Base-by-base conservation (phyloP, 75 land plant genomes). In the Isoetes taiwanensis region DNA sequence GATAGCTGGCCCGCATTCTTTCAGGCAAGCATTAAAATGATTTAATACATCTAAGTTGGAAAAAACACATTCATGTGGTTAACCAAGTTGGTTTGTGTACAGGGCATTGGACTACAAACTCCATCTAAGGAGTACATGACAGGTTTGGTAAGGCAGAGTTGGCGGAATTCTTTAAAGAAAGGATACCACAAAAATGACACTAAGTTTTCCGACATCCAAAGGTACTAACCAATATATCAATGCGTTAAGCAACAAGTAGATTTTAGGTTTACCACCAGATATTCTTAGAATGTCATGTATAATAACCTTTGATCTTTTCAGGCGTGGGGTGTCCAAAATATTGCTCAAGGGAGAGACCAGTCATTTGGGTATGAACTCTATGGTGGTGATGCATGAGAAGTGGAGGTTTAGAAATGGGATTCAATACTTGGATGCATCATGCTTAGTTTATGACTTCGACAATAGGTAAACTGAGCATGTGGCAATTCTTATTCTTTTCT, bases 1-100 rank as follows among this genome's bases (percentile, higher is more conserved):
- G 43, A 61, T 37, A 42, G 48, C 25, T 61, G 64, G 64, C 64
- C 64, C 9, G 43, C 25, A 14, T 61, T 61, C 64, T 61, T 61
- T 54, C 3, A 23, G 9, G 39, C 17, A n/a, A n/a, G n/a, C n/a
- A n/a, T n/a, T n/a, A n/a, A n/a, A n/a, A n/a, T n/a, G n/a, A n/a
- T n/a, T n/a, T n/a, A n/a, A n/a, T n/a, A n/a, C n/a, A n/a, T n/a
- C n/a, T n/a, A n/a, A n/a, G n/a, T n/a, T n/a, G n/a, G n/a, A n/a
- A n/a, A n/a, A n/a, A n/a, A n/a, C n/a, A n/a, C n/a, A n/a, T n/a
- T n/a, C n/a, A n/a, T n/a, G n/a, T n/a, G n/a, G n/a, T n/a, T n/a
- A n/a, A n/a, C n/a, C n/a, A n/a, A n/a, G n/a, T n/a, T n/a, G n/a
- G n/a, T n/a, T n/a, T n/a, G n/a, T n/a, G n/a, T n/a, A n/a, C n/a